Conservation (phyloP, 768 basidiomycete genomes). For the Boletellus emodensis region DNA sequence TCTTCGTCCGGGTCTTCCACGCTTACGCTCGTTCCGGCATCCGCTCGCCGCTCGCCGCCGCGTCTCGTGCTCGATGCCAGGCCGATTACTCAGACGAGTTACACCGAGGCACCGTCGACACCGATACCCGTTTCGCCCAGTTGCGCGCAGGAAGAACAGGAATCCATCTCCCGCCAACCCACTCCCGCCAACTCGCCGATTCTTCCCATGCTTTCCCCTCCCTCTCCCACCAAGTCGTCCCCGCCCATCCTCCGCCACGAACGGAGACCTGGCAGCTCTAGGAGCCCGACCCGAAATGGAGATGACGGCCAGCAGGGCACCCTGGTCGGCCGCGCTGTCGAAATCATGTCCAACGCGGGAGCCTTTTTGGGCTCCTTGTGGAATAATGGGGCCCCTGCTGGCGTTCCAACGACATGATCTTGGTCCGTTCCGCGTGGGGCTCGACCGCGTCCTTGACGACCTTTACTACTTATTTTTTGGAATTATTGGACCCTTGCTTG, state of each 20-base stretch:
- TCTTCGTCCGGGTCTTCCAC: slow-evolving; percentile 29
- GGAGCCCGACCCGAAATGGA: slow-evolving; percentile 24
- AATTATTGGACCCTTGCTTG: slow-evolving; percentile 24
- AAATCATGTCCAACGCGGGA: slow-evolving; percentile 76
- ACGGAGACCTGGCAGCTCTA: slow-evolving; percentile 16
- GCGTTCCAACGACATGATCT: slow-evolving; percentile 20
- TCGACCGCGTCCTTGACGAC: no score
- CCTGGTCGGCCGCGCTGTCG: slow-evolving; percentile 62
- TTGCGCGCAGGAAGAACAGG: slow-evolving; percentile 32
- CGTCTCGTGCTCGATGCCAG: slow-evolving; percentile 28
- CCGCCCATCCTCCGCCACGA: slow-evolving; percentile 6
- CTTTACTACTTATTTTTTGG: slow-evolving; percentile 27
- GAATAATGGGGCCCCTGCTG: slow-evolving; percentile 29
- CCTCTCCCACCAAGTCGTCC: slow-evolving; percentile 9
- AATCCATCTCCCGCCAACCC: slow-evolving; percentile 40
- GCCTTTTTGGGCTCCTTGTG: slow-evolving; percentile 68
- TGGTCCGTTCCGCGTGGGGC: neutral
- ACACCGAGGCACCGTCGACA: slow-evolving; percentile 16
- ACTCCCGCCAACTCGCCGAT: slow-evolving; percentile 66
- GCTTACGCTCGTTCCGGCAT: slow-evolving; percentile 8
- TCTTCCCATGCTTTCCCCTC: slow-evolving; percentile 27
- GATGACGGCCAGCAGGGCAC: slow-evolving; percentile 36
- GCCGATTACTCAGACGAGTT: slow-evolving; percentile 25
- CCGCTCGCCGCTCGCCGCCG: slow-evolving; percentile 20
- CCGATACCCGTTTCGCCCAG: slow-evolving; percentile 23